Evolutionary conservation across 2,329 filamentous ascomycete species (phyloP).

Genomic region (Beauveria asiatica): DNA sequence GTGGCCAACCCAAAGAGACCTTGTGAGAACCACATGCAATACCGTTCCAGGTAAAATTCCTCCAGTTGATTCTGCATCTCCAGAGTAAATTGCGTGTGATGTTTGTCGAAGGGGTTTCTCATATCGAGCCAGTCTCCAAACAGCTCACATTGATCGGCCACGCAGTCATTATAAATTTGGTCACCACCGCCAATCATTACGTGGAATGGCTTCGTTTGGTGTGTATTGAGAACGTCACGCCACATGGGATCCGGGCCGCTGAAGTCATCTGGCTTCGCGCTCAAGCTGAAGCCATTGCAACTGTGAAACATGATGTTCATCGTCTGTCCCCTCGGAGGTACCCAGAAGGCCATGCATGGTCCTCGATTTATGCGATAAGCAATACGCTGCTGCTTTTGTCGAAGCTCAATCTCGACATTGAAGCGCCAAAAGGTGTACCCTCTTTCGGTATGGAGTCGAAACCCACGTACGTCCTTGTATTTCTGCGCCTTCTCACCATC

Average conservation of each 20-base stretch:
- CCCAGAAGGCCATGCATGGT: constrained; percentile 86
- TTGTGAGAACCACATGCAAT: constrained; percentile 93
- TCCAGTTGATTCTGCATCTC: constrained; percentile 88
- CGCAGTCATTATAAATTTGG: constrained; percentile 90
- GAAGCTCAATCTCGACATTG: constrained; percentile 85
- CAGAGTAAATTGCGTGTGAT: constrained; percentile 64
- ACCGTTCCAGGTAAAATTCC: constrained; percentile 77
- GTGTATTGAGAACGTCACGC: constrained; percentile 88
- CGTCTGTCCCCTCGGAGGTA: constrained; percentile 69
- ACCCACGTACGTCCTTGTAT: constrained; percentile 74
- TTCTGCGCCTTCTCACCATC: constrained; percentile 78
- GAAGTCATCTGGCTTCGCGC: constrained; percentile 68
- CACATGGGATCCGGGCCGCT: constrained; percentile 93
- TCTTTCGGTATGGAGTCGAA: constrained; percentile 73
- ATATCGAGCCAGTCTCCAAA: constrained; percentile 82
- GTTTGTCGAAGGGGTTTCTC: constrained; percentile 72
- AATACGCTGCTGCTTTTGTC: constrained; percentile 69
- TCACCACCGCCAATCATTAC: constrained; percentile 97
- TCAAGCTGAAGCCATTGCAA: constrained; percentile 89
- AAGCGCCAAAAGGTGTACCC: constrained; percentile 97
- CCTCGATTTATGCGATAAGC: constrained; percentile 94
- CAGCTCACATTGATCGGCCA: constrained; percentile 62
- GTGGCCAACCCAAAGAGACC: constrained; percentile 89
- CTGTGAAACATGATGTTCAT: constrained; percentile 99
- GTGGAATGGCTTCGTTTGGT: constrained; percentile 88